Percentiles rank a stretch among this genome's conserved stretches.
Evolutionary conservation across 441 rosid genomes (phyloP).

Genomic region (Gossypium lobatum): DNA sequence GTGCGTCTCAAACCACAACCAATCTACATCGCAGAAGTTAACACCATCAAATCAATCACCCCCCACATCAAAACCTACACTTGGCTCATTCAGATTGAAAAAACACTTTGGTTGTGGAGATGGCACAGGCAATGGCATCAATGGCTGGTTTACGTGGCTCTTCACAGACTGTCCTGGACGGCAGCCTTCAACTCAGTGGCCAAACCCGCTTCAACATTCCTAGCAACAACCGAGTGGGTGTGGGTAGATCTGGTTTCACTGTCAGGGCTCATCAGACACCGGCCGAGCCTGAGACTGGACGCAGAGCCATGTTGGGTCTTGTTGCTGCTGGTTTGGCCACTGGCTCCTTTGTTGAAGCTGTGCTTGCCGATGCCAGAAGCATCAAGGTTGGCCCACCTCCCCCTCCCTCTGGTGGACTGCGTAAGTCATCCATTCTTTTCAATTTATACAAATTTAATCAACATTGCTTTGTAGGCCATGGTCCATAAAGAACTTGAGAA

Average conservation of each 20-base stretch:
- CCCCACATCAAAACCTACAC: background rate
- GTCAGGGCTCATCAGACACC: conserved; percentile 50
- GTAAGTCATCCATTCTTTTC: conserved; percentile 38
- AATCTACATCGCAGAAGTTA: conserved; percentile 36
- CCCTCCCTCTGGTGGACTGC: conserved; percentile 80
- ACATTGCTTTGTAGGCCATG: background rate
- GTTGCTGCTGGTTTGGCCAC: conserved; percentile 70
- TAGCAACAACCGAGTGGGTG: conserved; percentile 22
- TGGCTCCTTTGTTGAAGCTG: conserved; percentile 62
- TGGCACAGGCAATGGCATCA: conserved; percentile 81
- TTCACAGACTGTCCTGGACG: conserved; percentile 59
- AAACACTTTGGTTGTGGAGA: conserved; percentile 8
- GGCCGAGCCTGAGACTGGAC: conserved; percentile 56
- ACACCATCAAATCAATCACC: background rate
- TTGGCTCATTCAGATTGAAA: background rate
- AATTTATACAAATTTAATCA: background rate
- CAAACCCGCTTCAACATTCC: conserved; percentile 45
- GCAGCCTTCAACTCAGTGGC: conserved; percentile 57
- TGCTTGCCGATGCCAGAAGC: conserved; percentile 62
- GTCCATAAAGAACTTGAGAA: background rate
- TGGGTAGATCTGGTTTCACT: conserved; percentile 28
- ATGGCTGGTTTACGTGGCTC: conserved; percentile 66
- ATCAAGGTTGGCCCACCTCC: conserved; percentile 88
- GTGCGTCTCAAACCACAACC: conserved; percentile 22
- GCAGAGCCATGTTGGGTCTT: conserved; percentile 63